These are phyloP conservation scores for Fagopyrum tataricum DNA, from an alignment of 148 eudicot genomes.

Conservation along the genomic window DNA sequence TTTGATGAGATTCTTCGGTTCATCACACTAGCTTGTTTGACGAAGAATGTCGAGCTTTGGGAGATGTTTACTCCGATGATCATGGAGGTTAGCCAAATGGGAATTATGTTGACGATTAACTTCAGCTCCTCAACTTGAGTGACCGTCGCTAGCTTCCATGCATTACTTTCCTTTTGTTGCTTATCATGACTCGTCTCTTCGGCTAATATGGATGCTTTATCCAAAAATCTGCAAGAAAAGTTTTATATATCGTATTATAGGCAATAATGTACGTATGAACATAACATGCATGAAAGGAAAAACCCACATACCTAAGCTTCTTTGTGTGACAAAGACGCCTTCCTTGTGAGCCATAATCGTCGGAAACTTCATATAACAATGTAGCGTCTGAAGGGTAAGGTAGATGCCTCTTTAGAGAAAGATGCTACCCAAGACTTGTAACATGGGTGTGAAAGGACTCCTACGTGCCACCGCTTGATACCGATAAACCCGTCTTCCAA, in stretches of 20 bases:
- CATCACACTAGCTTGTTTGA: constrained; percentile 44
- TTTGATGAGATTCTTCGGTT: constrained; percentile 24
- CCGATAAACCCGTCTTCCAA: constrained; percentile 39
- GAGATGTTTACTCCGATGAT: constrained; percentile 50
- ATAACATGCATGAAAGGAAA: background rate
- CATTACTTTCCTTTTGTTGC: constrained; percentile 15
- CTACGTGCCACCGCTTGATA: constrained; percentile 26
- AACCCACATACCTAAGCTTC: constrained; percentile 32
- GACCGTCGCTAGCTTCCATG: constrained; percentile 57
- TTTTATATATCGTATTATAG: too few relatives aligned
- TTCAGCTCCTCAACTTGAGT: constrained; percentile 59
- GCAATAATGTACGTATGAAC: too few relatives aligned
- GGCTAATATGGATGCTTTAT: constrained; percentile 45
- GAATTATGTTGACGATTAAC: constrained; percentile 46
- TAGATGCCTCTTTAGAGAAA: constrained; percentile 32
- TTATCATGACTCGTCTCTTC: background rate
- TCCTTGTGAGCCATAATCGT: constrained; percentile 25
- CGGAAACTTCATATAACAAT: constrained; percentile 33
- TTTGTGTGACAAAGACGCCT: constrained; percentile 47
- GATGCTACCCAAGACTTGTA: constrained; percentile 49
- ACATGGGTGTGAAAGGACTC: constrained; percentile 49
- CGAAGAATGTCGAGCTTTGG: constrained; percentile 54
- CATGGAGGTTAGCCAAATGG: constrained; percentile 50
- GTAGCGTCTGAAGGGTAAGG: constrained; percentile 25
- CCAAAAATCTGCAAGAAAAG: constrained; percentile 26